These are phyloP conservation scores for Mimosa bimucronata DNA, from an alignment of 306 rosid genomes.

Conservation along the genomic window DNA sequence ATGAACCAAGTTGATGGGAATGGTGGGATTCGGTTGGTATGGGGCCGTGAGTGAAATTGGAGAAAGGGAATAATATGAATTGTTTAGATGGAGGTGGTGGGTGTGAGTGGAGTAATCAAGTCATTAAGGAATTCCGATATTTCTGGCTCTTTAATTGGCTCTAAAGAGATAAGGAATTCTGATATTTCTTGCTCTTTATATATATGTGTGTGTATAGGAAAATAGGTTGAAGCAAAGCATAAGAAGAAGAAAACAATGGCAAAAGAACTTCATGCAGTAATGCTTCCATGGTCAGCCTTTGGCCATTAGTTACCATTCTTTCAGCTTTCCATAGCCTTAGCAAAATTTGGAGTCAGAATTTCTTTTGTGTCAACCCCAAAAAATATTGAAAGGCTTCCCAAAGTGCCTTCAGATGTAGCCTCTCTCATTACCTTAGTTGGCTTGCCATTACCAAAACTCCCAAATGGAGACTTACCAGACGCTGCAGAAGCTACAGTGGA, in stretches of 20 bases:
- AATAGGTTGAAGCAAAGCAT: too few species aligned
- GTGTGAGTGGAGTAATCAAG: too few species aligned
- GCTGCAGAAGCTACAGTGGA: constrained; percentile 43
- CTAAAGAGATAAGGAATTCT: too few species aligned
- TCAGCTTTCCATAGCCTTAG: constrained; percentile 44
- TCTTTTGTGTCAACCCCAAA: not conserved
- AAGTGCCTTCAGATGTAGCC: not conserved
- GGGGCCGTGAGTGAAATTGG: too few species aligned
- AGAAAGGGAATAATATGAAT: too few species aligned
- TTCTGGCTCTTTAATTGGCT: too few species aligned
- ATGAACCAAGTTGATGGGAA: too few species aligned
- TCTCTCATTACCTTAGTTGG: not conserved
- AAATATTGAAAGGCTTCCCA: not conserved
- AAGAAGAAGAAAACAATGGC: not conserved
- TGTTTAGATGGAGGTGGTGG: too few species aligned
- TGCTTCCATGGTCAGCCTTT: constrained; percentile 30
- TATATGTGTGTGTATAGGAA: too few species aligned
- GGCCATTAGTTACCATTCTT: constrained; percentile 6
- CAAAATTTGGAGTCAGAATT: constrained; percentile 35
- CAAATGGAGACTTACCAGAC: constrained; percentile 19
- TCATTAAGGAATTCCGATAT: too few species aligned
- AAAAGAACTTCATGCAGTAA: not conserved
- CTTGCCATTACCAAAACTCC: not conserved
- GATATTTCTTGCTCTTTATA: too few species aligned
- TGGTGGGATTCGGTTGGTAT: too few species aligned